Evolutionary conservation across 371 early-diverging fungal species (phyloP).

Genomic region (Rhizopus stolonifer): DNA sequence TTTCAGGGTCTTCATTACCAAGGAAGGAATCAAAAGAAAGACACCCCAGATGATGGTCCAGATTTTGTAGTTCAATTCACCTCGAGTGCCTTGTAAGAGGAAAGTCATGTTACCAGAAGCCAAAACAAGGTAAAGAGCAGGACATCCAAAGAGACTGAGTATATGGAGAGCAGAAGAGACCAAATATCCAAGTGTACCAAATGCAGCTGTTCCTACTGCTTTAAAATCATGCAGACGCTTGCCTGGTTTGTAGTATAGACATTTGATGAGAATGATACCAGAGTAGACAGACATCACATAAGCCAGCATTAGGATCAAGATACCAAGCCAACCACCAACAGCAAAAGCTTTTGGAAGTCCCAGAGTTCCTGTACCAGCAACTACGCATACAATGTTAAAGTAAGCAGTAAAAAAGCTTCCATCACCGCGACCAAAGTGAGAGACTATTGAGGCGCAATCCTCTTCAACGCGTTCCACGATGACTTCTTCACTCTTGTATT

Average conservation of each 20-base stretch:
- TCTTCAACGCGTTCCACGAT: slow-evolving; percentile 17
- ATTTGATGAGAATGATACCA: slow-evolving; percentile 33
- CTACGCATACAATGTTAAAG: slow-evolving; percentile 70
- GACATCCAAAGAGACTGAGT: slow-evolving; percentile 64
- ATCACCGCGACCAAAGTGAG: slow-evolving; percentile 31
- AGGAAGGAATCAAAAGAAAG: slow-evolving; percentile 70
- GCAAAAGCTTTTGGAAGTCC: slow-evolving; percentile 71
- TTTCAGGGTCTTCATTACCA: slow-evolving; percentile 70
- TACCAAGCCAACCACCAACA: slow-evolving; percentile 75
- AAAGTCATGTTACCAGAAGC: slow-evolving; percentile 63
- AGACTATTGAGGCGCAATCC: slow-evolving; percentile 18
- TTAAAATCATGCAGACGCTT: slow-evolving; percentile 56
- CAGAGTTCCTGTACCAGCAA: slow-evolving; percentile 84
- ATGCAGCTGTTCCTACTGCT: slow-evolving; percentile 64
- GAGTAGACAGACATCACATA: slow-evolving; percentile 35
- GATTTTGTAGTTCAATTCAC: slow-evolving; percentile 20
- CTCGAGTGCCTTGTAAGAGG: slow-evolving; percentile 37
- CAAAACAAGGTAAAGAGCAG: slow-evolving; percentile 74
- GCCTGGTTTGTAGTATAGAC: slow-evolving; percentile 38
- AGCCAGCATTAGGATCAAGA: slow-evolving; percentile 30
- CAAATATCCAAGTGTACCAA: slow-evolving; percentile 59
- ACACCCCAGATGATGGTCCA: slow-evolving; percentile 70
- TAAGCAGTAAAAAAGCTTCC: slow-evolving; percentile 48
- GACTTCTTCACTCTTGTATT: too few species aligned
- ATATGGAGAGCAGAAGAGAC: slow-evolving; percentile 63